These are phyloP conservation scores for Botrytis cinerea DNA, from an alignment of 2,329 filamentous ascomycete genomes.

Conservation along the genomic window DNA sequence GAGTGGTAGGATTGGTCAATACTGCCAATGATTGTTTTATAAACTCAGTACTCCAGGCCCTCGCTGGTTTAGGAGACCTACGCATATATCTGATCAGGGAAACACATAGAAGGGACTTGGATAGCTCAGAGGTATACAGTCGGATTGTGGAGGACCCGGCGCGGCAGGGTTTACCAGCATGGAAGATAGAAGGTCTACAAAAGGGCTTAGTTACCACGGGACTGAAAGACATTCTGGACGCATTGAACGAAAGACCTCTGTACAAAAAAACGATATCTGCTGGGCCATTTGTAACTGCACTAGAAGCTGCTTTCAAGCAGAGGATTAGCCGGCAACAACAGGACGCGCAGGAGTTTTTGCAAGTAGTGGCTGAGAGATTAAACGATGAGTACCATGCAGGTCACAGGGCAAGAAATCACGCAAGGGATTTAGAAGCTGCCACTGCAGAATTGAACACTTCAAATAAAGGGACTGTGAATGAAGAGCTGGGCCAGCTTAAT, in stretches of 20 bases:
- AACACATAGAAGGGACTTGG: constrained; percentile 78
- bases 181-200: constrained; percentile 70
- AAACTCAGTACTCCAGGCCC: constrained; percentile 91
- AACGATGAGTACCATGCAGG: constrained; percentile 94
- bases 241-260: constrained; percentile 88
- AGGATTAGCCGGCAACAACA: constrained; percentile 93
- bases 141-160: constrained; percentile 56
- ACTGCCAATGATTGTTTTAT: constrained; percentile 96
- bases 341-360: constrained; percentile 95
- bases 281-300: constrained; percentile 74
- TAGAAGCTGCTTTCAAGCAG: constrained; percentile 86
- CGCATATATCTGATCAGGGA: constrained; percentile 91
- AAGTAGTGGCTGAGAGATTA: constrained; percentile 87
- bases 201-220: constrained; percentile 81
- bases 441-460: constrained; percentile 21
- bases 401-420: constrained; percentile 66
- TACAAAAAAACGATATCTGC: constrained; percentile 93
- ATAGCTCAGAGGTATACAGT: constrained; percentile 74
- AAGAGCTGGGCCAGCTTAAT: constrained; percentile 23
- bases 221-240: constrained; percentile 89
- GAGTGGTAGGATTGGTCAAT: constrained; percentile 85
- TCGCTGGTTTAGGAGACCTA: constrained; percentile 87
- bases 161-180: constrained; percentile 51
- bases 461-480: constrained; percentile 22
- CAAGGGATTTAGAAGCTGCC: constrained; percentile 42